These are phyloP conservation scores for Candida qinlingensis DNA, from an alignment of 805 yeast genomes.

Conservation along the genomic window DNA sequence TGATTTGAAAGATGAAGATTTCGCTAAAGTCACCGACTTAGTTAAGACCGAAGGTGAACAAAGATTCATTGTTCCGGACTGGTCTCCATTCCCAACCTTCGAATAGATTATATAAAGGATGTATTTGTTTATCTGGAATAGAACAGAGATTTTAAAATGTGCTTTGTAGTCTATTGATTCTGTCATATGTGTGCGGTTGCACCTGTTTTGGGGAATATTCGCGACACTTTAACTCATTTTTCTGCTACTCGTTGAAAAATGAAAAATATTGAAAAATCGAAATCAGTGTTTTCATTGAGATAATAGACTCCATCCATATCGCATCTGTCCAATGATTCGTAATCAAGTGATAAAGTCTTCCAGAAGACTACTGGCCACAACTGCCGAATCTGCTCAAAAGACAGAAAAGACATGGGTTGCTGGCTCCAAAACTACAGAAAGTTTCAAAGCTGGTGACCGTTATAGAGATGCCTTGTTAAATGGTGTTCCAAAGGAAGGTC, in stretches of 20 bases:
- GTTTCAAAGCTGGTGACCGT: conserved; percentile 21
- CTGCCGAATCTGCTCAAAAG: conserved; percentile 1
- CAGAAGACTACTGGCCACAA: conserved; percentile 12
- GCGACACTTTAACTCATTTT: not conserved
- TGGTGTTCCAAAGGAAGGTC: conserved; percentile 39
- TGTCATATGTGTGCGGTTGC: no score
- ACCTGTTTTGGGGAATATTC: not conserved
- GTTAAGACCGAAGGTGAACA: conserved; percentile 23
- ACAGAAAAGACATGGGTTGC: conserved; percentile 26
- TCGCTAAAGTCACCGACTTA: conserved; percentile 24
- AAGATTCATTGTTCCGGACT: conserved; percentile 22
- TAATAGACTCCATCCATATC: not conserved
- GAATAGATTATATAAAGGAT: conserved; percentile 4
- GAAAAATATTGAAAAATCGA: not conserved
- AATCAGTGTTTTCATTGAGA: not conserved
- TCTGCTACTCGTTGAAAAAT: not conserved
- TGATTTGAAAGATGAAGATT: conserved; percentile 18
- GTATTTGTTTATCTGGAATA: no score
- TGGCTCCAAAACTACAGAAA: conserved; percentile 16
- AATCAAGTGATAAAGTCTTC: conserved; percentile 9
- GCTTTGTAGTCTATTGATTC: no score
- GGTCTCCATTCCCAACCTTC: conserved; percentile 34
- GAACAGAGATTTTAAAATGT: no score
- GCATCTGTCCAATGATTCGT: conserved; percentile 3
- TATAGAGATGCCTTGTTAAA: conserved; percentile 28